Conservation (phyloP, 2,329 filamentous ascomycete species). For the Talaromyces albobiverticillius region DNA sequence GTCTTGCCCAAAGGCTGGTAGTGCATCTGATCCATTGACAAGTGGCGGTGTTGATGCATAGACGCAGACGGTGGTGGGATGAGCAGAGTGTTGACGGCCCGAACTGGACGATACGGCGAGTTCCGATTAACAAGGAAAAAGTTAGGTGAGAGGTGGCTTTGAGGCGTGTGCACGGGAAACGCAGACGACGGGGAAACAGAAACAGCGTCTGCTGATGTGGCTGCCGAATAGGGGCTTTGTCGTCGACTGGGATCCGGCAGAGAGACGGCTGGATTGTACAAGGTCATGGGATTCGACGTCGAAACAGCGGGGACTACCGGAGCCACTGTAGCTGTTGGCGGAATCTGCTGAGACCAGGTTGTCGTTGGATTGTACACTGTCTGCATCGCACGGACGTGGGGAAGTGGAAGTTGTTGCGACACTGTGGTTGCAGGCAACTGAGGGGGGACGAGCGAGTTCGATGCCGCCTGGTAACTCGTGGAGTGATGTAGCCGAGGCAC, state of each 20-base stretch:
- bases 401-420: slow-evolving; percentile 43
- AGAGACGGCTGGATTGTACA: slow-evolving; percentile 28
- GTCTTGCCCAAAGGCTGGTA: slow-evolving; percentile 74
- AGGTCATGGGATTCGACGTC: slow-evolving; percentile 14
- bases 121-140: slow-evolving; percentile 82
- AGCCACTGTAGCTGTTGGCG: slow-evolving; percentile 31
- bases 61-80: slow-evolving; percentile 80
- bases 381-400: slow-evolving; percentile 69
- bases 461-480: slow-evolving; percentile 62
- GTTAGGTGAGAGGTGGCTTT: slow-evolving; percentile 77
- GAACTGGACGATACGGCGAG: slow-evolving; percentile 89
- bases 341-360: slow-evolving; percentile 48
- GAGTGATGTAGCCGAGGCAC: slow-evolving; percentile 63
- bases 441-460: slow-evolving; percentile 37
- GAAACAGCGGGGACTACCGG: slow-evolving; percentile 24
- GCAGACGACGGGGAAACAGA: slow-evolving; percentile 72
- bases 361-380: slow-evolving; percentile 64
- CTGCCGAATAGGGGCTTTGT: slow-evolving; percentile 46
- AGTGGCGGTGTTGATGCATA: slow-evolving; percentile 68
- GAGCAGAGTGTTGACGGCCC: slow-evolving; percentile 84
- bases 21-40: slow-evolving; percentile 71
- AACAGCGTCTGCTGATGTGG: slow-evolving; percentile 52
- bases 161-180: slow-evolving; percentile 58
- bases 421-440: slow-evolving; percentile 43
- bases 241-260: slow-evolving; percentile 42